These are phyloP conservation scores for Exserohilum rostratum DNA, from an alignment of 2,329 filamentous ascomycete genomes.

Conservation along the genomic window DNA sequence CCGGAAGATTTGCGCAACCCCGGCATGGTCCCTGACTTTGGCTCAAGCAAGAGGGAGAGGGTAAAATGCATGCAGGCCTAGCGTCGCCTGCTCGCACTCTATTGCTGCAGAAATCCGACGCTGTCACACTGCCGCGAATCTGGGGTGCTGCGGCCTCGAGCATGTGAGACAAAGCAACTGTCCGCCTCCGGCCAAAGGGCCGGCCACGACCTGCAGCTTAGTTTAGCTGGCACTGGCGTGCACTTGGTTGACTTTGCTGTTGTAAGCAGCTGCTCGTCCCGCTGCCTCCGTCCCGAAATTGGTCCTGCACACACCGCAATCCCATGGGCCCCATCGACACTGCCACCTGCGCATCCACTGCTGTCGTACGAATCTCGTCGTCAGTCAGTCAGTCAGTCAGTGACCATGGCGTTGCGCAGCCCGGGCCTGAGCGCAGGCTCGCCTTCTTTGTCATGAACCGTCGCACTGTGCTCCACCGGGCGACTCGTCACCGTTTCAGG, in stretches of 20 bases:
- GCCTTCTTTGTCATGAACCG: conserved; percentile 24
- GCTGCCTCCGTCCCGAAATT: conserved; percentile 11
- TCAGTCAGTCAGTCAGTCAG: too few relatives aligned
- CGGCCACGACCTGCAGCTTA: conserved; percentile 8
- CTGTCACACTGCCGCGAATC: conserved; percentile 30
- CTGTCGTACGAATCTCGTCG: conserved; percentile 5
- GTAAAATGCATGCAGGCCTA: conserved; percentile 17
- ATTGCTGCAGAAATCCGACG: conserved; percentile 24
- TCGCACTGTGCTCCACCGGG: conserved; percentile 14
- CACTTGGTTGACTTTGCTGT: too few relatives aligned
- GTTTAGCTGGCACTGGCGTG: not conserved
- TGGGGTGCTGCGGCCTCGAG: not conserved
- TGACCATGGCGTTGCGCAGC: conserved; percentile 24
- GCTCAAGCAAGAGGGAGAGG: conserved; percentile 33
- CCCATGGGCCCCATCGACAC: conserved; percentile 5
- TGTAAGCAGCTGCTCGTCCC: not conserved
- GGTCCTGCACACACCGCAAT: conserved; percentile 13
- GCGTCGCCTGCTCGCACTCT: conserved; percentile 23
- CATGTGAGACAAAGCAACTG: conserved; percentile 3
- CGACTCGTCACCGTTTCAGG: conserved; percentile 33
- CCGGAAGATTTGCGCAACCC: conserved; percentile 43
- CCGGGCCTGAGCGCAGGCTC: conserved; percentile 19
- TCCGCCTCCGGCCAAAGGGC: conserved; percentile 7
- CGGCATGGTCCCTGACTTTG: conserved; percentile 34
- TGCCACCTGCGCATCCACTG: conserved; percentile 8